Evolutionary conservation across 495 filamentous ascomycete species (phyloP).

Genomic region (Penicillium cosmopolitanum): DNA sequence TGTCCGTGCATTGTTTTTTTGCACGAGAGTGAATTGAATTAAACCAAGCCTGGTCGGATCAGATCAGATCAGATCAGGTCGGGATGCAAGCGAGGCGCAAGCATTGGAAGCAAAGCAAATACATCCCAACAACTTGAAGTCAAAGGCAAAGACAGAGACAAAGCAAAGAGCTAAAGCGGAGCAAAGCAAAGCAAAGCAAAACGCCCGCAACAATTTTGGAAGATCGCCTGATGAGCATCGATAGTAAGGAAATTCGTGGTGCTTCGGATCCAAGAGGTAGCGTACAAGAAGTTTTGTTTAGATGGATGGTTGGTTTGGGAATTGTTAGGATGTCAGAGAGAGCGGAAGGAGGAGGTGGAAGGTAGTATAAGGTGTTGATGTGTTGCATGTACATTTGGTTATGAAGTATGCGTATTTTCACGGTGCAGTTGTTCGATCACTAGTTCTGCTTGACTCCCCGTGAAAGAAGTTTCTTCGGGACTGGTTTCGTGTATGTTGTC

Average conservation of each 20-base stretch:
- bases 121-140: background rate
- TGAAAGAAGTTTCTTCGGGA: constrained; percentile 55
- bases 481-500: constrained; percentile 63
- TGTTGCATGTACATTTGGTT: background rate
- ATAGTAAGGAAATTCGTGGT: constrained; percentile 39
- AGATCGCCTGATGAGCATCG: background rate
- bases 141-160: background rate
- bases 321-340: background rate
- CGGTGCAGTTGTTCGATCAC: constrained; percentile 38
- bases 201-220: constrained; percentile 27
- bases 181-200: background rate
- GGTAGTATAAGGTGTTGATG: no score
- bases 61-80: background rate
- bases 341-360: background rate
- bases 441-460: constrained; percentile 54
- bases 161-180: background rate
- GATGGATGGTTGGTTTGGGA: background rate
- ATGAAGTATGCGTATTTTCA: constrained; percentile 6
- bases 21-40: background rate
- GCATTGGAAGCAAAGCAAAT: no score
- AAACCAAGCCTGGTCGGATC: background rate
- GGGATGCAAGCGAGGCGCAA: background rate
- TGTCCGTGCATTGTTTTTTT: background rate
- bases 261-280: background rate
- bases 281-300: background rate